Evolutionary conservation across 1,284 basidiomycete species (phyloP), one percentile per base, ranked within the genome.

Genomic region (Ceratobasidium sp.): DNA sequence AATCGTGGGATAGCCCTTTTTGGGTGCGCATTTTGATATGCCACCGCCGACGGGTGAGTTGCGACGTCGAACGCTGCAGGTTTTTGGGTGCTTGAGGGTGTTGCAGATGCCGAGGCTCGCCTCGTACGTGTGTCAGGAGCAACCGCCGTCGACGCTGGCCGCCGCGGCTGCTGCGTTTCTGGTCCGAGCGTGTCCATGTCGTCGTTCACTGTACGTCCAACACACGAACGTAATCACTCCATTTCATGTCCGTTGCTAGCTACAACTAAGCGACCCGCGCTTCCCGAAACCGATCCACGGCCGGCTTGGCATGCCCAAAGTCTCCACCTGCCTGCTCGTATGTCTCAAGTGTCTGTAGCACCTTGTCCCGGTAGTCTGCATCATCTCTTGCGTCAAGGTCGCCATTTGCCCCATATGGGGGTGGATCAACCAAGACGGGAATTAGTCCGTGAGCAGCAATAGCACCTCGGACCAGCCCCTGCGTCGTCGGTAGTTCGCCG

Each of bases 1-100:
- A 98, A 97, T 80, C 92, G 94, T 76, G 96, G 93, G 73, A 96
- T 95, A 18, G 89, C 89, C 41, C 95, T 87, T 67, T 90, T 84
- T 3, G 94, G 94, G 78, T 96, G 94, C 0, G 92, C 91, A 1
- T 89, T 86, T 23, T 89, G 88, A 80, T 92, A 96, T n/a, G 92
- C 90, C 41, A 91, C 85, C 0, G 93, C 94, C 10, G 93, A 92
- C 0, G 94, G 94, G 80, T 96, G 94, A 1, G 88, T 85, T 80
- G 92, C 91, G 45, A 93, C 89, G 80, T 93, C 91, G 18, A 59
- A 43, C 6, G 14, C 14, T 39, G 36, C 36, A 6, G 36, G 36
- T 6, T 39, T 39, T 21, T 18, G 3, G 32, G 6, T 18, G 26
- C 28, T 53, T 30, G 30, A 16, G 14, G 28, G 52, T 32, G 52